Evolutionary conservation across 2,329 filamentous ascomycete species (phyloP), one percentile per base, ranked within the genome.

Genomic region (Calonectria pteridis): DNA sequence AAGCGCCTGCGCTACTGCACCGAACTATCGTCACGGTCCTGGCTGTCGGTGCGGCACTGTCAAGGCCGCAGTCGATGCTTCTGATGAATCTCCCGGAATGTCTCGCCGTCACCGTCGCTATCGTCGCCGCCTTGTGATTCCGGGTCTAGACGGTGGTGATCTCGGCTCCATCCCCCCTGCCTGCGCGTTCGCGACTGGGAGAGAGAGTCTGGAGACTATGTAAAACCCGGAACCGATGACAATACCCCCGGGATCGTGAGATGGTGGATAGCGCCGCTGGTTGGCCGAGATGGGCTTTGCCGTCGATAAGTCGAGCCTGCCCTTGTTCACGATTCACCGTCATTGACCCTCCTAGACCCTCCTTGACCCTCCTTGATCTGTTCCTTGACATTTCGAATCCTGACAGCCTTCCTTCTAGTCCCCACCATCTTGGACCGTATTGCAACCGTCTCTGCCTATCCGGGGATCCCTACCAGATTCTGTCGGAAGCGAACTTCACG

Each of bases 1-100:
- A 78, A 77, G 73, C 72, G 74, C 68, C 73, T 74, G 53, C 78
- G 77, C 78, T 80, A 79, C 78, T 79, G 75, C 77, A 71, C 73
- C 72, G 65, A 75, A 73, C 73, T 76, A 80, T 79, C 71, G 76
- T 76, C 73, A 76, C 75, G 58, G 67, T 75, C 76, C 77, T 75
- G 71, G 69, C 77, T 72, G 72, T 78, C 76, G 77, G 77, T 76
- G 75, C 70, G 78, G 77, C 71, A 68, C 67, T 76, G 77, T 75
- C 73, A 72, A 74, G 67, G 50, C 62, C 53, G 55, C 63, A 69
- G 69, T 74, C 26, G 35, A 59, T 50, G 28, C 40, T 53, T 49
- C 67, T 28, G 63, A 62, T 64, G 63, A 77, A 72, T 35, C 62
- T 64, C 67, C 70, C 51, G 35, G 67, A 73, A 72, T 74, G 74